phyloP scores from a whole-genome alignment of 2,329 filamentous ascomycete species.

The Hymenoscyphus albidus region DNA sequence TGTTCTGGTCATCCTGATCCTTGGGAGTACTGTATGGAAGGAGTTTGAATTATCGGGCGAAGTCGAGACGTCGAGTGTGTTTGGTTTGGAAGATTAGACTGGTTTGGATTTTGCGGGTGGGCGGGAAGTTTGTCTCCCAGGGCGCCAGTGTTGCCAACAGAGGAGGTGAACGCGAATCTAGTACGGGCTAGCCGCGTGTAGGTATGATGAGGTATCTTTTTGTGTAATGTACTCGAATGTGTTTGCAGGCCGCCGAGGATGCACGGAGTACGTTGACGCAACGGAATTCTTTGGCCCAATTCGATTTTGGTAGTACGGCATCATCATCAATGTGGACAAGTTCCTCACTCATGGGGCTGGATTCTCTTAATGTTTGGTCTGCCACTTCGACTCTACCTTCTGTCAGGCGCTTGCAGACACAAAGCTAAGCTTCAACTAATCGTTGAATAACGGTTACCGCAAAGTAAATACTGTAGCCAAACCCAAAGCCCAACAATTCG shows the following conservation, averaged over 20 bases:
- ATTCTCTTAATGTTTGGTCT: too few relatives aligned
- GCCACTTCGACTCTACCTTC: background rate
- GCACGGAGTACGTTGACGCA: too few relatives aligned
- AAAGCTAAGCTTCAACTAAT: background rate
- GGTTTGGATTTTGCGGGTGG: background rate
- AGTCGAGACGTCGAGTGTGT: background rate
- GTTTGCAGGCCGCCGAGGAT: too few relatives aligned
- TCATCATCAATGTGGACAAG: too few relatives aligned
- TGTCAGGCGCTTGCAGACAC: background rate
- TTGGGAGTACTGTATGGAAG: too few relatives aligned
- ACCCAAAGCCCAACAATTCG: background rate
- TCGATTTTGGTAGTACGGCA: too few relatives aligned
- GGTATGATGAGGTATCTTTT: too few relatives aligned
- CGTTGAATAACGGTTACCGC: background rate
- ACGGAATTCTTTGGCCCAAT: too few relatives aligned
- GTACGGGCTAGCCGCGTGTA: too few relatives aligned
- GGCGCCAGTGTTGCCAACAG: background rate
- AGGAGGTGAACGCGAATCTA: background rate
- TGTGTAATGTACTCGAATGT: too few relatives aligned
- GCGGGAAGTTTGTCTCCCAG: background rate
- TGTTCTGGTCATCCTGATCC: background rate
- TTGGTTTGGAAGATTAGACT: background rate
- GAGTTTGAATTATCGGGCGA: background rate
- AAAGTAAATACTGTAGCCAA: background rate
- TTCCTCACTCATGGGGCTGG: too few relatives aligned